Percentiles rank a stretch among this genome's conserved stretches.
These are phyloP conservation scores for Neurospora crassa DNA, from an alignment of 2,329 filamentous ascomycete genomes.

Conservation along the genomic window DNA sequence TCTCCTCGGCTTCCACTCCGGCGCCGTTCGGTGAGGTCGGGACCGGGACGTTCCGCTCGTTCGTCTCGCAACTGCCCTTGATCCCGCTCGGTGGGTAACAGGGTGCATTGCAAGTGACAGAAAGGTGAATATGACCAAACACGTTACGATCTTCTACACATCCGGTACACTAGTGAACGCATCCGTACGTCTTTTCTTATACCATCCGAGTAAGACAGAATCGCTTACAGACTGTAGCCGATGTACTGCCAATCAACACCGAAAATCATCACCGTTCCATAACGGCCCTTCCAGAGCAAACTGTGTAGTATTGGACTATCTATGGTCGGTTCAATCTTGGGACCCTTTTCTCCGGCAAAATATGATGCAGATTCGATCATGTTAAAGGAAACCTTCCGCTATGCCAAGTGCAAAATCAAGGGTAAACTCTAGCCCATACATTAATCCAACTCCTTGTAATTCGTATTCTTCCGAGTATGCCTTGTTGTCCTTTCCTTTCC, in stretches of 20 bases:
- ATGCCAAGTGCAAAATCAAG: not conserved
- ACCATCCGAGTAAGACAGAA: too few relatives aligned
- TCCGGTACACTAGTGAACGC: too few relatives aligned
- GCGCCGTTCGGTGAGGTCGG: not conserved
- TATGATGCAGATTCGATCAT: not conserved
- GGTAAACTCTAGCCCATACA: not conserved
- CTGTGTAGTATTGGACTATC: too few relatives aligned
- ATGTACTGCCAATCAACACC: too few relatives aligned
- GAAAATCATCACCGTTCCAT: too few relatives aligned
- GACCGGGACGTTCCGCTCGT: not conserved
- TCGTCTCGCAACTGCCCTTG: not conserved
- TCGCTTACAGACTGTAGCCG: too few relatives aligned
- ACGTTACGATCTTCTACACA: too few relatives aligned
- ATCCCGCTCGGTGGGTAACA: not conserved
- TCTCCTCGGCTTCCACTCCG: not conserved
- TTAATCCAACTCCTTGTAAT: not conserved
- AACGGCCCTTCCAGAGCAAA: too few relatives aligned
- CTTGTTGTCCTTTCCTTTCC: not conserved
- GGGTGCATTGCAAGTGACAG: not conserved
- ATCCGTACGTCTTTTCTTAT: too few relatives aligned
- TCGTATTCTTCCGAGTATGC: not conserved
- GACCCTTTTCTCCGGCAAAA: too few relatives aligned
- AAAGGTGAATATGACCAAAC: too few relatives aligned
- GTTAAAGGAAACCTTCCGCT: not conserved
- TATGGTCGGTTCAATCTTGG: too few relatives aligned